A percentile compares a stretch with the other conserved stretches of the same genome.
Evolutionary conservation across 768 basidiomycete species (phyloP).

Genomic region (Crepidotus variabilis): DNA sequence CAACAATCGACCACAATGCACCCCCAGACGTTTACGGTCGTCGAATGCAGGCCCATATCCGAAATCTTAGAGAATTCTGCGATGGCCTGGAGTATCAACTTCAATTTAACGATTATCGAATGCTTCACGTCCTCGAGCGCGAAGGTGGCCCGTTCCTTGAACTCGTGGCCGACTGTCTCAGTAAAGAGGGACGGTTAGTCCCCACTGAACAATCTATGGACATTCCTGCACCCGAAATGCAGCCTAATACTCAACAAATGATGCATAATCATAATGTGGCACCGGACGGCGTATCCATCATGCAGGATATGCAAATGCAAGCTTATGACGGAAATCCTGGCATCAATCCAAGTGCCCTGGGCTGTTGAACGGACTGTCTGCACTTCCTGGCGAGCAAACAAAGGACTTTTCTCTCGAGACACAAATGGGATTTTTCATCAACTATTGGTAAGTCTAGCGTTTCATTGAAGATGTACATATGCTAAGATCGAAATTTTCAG

Average conservation of each 20-base stretch:
- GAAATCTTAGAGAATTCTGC: constrained; percentile 40
- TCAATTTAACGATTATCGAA: constrained; percentile 40
- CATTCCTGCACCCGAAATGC: neutral
- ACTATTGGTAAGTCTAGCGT: too few relatives aligned
- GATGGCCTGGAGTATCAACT: constrained; percentile 44
- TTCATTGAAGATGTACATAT: too few relatives aligned
- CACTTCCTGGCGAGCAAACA: too few relatives aligned
- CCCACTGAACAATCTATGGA: neutral
- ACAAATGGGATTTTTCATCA: too few relatives aligned
- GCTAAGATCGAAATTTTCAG: too few relatives aligned
- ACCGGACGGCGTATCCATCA: neutral
- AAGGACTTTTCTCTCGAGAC: too few relatives aligned
- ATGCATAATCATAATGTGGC: neutral
- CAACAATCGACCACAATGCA: neutral
- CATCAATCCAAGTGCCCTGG: constrained; percentile 14
- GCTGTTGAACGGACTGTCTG: too few relatives aligned
- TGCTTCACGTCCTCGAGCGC: constrained; percentile 38
- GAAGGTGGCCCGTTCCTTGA: constrained; percentile 37
- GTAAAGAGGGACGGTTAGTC: constrained; percentile 32
- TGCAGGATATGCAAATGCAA: neutral
- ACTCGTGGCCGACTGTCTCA: constrained; percentile 35
- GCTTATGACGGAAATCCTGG: constrained; percentile 16
- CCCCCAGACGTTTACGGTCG: constrained; percentile 25
- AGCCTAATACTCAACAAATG: neutral
- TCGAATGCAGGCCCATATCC: constrained; percentile 39